phyloP scores from a whole-genome alignment of 805 yeast species.

The Candida ovalis region DNA sequence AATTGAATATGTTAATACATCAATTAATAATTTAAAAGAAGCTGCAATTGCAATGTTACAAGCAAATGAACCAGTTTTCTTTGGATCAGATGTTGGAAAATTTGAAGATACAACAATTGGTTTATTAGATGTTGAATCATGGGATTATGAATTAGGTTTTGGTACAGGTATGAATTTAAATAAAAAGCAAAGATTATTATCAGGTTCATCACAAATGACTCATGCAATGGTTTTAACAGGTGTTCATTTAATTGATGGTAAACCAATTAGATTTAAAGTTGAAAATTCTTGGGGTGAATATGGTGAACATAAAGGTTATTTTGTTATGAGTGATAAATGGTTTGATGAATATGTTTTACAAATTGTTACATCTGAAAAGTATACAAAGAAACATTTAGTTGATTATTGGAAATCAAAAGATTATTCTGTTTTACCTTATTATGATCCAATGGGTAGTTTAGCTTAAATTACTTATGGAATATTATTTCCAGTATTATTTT shows the following conservation, averaged over 20 bases:
- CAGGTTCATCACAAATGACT: constrained; percentile 65
- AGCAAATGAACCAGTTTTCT: constrained; percentile 76
- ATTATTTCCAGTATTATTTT: too few relatives aligned
- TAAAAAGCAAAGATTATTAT: constrained; percentile 32
- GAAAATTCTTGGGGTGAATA: constrained; percentile 83
- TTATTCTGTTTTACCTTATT: constrained; percentile 51
- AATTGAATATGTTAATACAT: constrained; percentile 70
- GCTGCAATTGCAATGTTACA: constrained; percentile 68
- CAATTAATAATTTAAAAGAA: constrained; percentile 53
- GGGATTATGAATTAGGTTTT: constrained; percentile 63
- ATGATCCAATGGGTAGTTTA: constrained; percentile 80
- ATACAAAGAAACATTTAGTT: constrained; percentile 35
- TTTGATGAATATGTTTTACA: constrained; percentile 75
- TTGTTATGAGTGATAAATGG: constrained; percentile 69
- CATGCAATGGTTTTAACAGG: constrained; percentile 89
- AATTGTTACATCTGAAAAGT: constrained; percentile 42
- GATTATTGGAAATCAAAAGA: constrained; percentile 49
- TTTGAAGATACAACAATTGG: constrained; percentile 62
- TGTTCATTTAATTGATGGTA: constrained; percentile 59
- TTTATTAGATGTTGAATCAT: constrained; percentile 65
- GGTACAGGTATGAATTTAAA: constrained; percentile 31
- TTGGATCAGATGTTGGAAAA: constrained; percentile 84
- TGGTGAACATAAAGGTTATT: constrained; percentile 65
- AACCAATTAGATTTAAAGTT: constrained; percentile 68
- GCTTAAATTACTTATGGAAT: constrained; percentile 40